Percentiles rank a stretch among this genome's conserved stretches.
Conservation (phyloP, 495 filamentous ascomycete genomes). For the Copromyces sp. region DNA sequence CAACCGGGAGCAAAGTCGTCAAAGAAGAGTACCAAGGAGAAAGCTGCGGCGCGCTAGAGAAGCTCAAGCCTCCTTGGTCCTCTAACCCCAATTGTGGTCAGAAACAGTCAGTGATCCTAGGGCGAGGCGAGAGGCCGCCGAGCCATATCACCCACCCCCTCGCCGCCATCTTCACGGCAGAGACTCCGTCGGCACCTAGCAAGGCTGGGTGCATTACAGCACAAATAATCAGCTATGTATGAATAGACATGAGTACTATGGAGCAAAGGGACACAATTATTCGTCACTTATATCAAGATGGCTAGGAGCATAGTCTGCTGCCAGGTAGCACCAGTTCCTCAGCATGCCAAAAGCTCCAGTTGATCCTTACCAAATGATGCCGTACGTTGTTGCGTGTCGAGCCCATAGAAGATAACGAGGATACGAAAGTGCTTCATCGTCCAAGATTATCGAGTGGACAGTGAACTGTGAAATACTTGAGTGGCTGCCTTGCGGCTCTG, state of each 20-base stretch:
- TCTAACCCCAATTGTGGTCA: not conserved
- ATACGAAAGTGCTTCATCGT: not conserved
- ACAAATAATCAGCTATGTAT: not conserved
- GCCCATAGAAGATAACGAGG: not conserved
- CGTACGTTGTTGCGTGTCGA: not conserved
- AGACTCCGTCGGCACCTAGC: not conserved
- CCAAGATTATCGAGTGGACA: not conserved
- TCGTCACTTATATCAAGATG: not conserved
- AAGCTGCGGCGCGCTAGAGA: conserved; percentile 16
- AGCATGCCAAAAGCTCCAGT: not conserved
- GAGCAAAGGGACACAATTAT: not conserved
- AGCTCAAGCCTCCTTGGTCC: not conserved
- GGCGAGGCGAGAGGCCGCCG: not conserved
- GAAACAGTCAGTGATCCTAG: not conserved
- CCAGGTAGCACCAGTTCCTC: not conserved
- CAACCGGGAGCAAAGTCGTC: conserved; percentile 45
- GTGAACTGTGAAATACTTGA: not conserved
- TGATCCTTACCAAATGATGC: not conserved
- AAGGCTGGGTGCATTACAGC: not conserved
- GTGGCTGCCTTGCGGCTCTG: not conserved
- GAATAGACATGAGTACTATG: not conserved
- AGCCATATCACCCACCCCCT: not conserved
- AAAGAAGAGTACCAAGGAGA: conserved; percentile 23
- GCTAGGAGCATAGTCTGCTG: not conserved
- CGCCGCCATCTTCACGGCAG: not conserved